These are phyloP conservation scores for Paramecium biaurelia DNA, from an alignment of 73 alveolate genomes.

Conservation along the genomic window DNA sequence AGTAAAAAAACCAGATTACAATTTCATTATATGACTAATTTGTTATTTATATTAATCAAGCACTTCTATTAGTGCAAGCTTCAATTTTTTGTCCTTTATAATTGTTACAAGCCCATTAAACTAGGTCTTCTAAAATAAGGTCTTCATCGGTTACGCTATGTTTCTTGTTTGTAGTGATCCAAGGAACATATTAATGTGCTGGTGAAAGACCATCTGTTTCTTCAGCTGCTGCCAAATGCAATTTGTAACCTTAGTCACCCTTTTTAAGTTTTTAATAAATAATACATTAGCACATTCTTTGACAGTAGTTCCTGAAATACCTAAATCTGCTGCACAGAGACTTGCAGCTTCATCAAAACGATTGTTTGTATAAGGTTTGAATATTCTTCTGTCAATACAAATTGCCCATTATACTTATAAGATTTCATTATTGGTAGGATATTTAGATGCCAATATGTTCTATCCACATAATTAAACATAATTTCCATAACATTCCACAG, in stretches of 20 bases:
- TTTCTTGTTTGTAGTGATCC: conserved; percentile 46
- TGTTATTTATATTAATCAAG: background rate
- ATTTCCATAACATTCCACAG: conserved; percentile 63
- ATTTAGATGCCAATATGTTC: background rate
- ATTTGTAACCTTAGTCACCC: conserved; percentile 44
- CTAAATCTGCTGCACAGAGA: background rate
- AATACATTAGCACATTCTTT: conserved; percentile 15
- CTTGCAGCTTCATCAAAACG: conserved; percentile 27
- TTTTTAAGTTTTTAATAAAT: background rate
- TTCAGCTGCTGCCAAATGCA: conserved; percentile 60
- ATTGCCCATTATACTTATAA: background rate
- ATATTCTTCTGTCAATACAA: conserved; percentile 7
- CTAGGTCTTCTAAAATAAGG: conserved; percentile 13
- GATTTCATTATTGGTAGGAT: background rate
- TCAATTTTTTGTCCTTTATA: conserved; percentile 17
- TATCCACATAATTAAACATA: conserved; percentile 46
- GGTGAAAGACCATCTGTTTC: conserved; percentile 61
- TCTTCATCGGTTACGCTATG: conserved; percentile 35
- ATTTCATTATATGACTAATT: background rate
- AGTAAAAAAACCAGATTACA: background rate
- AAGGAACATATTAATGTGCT: conserved; percentile 62
- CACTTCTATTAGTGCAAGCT: background rate
- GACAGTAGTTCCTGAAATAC: background rate
- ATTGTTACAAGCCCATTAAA: conserved; percentile 24
- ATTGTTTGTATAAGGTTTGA: background rate